Evolutionary conservation across 768 basidiomycete genomes (phyloP).

Genomic region (Lentinula raphanica): DNA sequence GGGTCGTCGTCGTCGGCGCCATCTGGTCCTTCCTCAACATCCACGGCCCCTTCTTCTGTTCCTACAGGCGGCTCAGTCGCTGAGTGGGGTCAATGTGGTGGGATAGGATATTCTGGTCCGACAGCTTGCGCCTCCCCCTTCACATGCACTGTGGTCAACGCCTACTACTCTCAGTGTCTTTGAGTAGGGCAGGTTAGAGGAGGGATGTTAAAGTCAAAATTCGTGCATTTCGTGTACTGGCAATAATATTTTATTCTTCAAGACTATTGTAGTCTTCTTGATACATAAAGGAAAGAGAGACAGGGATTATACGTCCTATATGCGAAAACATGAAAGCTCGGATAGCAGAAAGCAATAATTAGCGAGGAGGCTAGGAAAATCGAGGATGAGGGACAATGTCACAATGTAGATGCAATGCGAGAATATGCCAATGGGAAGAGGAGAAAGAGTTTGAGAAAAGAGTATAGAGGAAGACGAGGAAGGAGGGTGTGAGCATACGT

Average conservation of each 20-base stretch:
- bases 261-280: not conserved
- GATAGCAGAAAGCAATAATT: conserved; percentile 8
- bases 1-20: not conserved
- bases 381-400: not conserved
- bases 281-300: not conserved
- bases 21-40: not conserved
- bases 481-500: not conserved
- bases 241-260: not conserved
- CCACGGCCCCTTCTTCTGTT: not conserved
- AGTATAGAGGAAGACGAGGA: not conserved
- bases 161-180: conserved; percentile 11
- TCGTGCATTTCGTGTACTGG: too few relatives aligned
- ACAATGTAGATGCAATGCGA: conserved; percentile 4
- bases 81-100: conserved; percentile 7
- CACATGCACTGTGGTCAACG: conserved; percentile 11
- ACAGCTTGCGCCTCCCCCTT: conserved; percentile 12
- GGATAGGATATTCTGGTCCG: conserved; percentile 13
- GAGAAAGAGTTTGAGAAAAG: not conserved
- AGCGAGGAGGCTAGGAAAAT: not conserved
- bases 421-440: not conserved
- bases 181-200: not conserved
- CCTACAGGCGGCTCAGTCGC: not conserved
- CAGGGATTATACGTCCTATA: not conserved
- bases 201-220: too few relatives aligned
- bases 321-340: conserved; percentile 6